Percentiles rank a stretch among this genome's conserved stretches.
phyloP scores from a whole-genome alignment of 2,329 filamentous ascomycete genomes.

The Coleophoma eucalyptorum region DNA sequence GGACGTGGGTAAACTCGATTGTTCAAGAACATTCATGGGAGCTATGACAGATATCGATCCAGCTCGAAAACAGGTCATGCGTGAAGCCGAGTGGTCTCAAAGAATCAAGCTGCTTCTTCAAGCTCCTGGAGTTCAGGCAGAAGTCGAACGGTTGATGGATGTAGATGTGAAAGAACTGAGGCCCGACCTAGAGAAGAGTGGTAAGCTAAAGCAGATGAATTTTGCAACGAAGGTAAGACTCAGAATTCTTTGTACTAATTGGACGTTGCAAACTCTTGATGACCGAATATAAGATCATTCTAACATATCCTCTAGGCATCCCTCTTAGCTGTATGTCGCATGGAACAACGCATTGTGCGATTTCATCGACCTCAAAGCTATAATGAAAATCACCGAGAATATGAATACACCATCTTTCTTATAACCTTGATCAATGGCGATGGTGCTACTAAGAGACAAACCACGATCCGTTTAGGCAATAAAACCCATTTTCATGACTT shows the following conservation, averaged over 20 bases:
- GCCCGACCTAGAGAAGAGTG: not conserved
- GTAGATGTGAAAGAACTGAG: not conserved
- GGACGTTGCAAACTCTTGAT: not conserved
- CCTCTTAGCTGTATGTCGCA: not conserved
- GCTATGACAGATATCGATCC: not conserved
- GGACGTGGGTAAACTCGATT: not conserved
- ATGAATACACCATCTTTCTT: slow-evolving; percentile 5
- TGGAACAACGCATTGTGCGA: not conserved
- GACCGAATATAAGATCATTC: no score
- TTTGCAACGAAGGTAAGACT: not conserved
- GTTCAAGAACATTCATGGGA: not conserved
- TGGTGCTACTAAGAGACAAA: not conserved
- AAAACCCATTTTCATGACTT: not conserved
- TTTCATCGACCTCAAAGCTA: not conserved
- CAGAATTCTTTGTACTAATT: not conserved
- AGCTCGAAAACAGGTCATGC: not conserved
- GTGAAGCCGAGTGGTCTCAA: not conserved
- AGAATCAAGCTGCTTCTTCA: not conserved
- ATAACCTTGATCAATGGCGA: slow-evolving; percentile 2
- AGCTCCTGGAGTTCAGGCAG: not conserved
- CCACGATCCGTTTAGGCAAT: not conserved
- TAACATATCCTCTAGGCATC: no score
- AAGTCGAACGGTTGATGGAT: slow-evolving; percentile 2
- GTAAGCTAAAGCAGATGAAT: not conserved
- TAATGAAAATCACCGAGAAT: not conserved